Base-by-base conservation (phyloP, 495 filamentous ascomycete species). In the Darksidea phi region DNA sequence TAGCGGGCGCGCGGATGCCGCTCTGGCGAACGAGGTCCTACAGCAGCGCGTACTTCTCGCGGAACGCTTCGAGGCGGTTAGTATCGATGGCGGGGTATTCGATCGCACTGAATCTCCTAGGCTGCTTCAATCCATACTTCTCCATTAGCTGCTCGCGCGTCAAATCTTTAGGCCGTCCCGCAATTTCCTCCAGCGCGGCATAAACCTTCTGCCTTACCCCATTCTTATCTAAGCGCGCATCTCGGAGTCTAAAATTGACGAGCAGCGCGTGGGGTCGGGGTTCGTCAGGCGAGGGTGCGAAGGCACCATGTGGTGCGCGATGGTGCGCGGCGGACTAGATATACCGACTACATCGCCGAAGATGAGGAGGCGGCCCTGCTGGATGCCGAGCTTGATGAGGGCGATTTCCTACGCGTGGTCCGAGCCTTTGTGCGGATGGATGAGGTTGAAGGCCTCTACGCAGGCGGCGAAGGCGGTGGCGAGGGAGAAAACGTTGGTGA, bases 261-360 rank as follows among this genome's bases (percentile, higher is more conserved):
- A 70, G 68, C 23, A 69, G n/a, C n/a, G 54, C 11, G 55, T 55
- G 6, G 71, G 64, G 34, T 74, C 72, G 8, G 72, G 72, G 47
- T 74, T 72, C 2, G 66, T 66, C 1, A 52, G 42, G 20, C 64
- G 61, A 15, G 72, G 66, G 43, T 71, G 72, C 38, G 59, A 63
- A 23, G 72, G 72, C 10, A 74, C 55, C 26, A 71, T 69, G 45
- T 64, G 66, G 26, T 61, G 43, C 0, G 72, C 71, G 24, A 74
- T 71, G 17, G 38, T 61, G 2, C 48, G 38, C 8, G 71, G 68
- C 17, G 70, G 71, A 0, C 66, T 68, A 23, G 66, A 70, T 20
- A 75, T 70, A 26, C 71, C 71, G n/a, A 73, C 66, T 7, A 51
- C 60, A 57, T 75, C 71, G 46, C 71, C 72, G 56, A 69, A 75